Base-by-base conservation (phyloP, 306 rosid species). In the Spatholobus suberectus region DNA sequence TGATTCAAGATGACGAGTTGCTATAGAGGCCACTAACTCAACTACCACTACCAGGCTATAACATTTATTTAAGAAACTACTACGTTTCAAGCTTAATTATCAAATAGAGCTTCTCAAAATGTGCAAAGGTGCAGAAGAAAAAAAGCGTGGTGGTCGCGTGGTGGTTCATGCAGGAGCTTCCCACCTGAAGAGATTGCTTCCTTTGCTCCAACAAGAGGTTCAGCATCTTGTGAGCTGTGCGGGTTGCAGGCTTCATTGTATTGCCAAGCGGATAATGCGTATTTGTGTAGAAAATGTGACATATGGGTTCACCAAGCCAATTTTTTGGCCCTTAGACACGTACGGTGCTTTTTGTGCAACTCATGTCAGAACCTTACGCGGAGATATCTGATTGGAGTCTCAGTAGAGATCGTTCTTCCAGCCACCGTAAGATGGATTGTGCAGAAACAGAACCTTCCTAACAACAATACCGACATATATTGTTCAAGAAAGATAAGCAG, bases 301-400 rank as follows among this genome's bases (percentile, higher is more conserved):
- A 80, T 76, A 40, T 49, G 80, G 87, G 97, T 94, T 86, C 98
- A 94, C 62, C 83, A 77, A n/a, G 98, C 98, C 17, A 94, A 94
- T 70, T 87, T 91, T 79, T 89, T 94, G 62, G 96, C 98, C 32
- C 87, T 69, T 8, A 87, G 98, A 70, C 98, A 94, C 44, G 81
- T 89, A 9, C 77, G 98, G 77, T 85, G 92, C 82, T 85, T 92
- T 57, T 91, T 94, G 44, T 94, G 97, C 87, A 75, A 84, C 5
- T 79, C 88, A 4, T 94, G 98, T 32, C 96, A 90, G 43, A 90
- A 89, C 76, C 93, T 82, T 75, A 90, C 97, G 0, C 80, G 72
- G 35, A 67, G 94, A 29, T 92, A 84, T 66, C 90, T 92, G 13
- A 57, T 91, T 12, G 91, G 94, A 73, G 87, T 84, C 41, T 78